Conservation (phyloP, 306 rosid genomes). For the Vigna hirtella region DNA sequence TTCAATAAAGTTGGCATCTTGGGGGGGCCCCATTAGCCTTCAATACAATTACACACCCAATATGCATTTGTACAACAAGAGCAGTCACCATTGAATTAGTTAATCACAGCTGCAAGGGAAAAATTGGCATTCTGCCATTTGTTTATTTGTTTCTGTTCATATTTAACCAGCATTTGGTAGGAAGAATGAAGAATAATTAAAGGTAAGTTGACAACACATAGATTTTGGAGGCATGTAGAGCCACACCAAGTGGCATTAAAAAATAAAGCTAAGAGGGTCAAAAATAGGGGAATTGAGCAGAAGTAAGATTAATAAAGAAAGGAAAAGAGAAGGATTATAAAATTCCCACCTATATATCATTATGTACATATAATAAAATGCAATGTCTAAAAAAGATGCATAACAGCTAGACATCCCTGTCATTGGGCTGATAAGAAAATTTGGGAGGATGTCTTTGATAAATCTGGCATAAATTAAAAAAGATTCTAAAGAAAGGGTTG, state of each 20-base stretch:
- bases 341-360: slow-evolving; percentile 50
- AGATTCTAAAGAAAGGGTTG: slow-evolving; percentile 47
- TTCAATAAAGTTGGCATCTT: slow-evolving; percentile 30
- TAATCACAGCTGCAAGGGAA: neutral
- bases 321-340: slow-evolving; percentile 29
- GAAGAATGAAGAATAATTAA: slow-evolving; percentile 19
- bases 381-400: slow-evolving; percentile 55
- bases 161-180: slow-evolving; percentile 24
- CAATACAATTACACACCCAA: neutral
- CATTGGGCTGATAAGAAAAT: slow-evolving; percentile 69
- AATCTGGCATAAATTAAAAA: slow-evolving; percentile 38
- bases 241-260: slow-evolving; percentile 4
- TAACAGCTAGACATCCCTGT: slow-evolving; percentile 73
- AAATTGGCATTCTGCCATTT: neutral
- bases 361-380: slow-evolving; percentile 62
- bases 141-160: neutral
- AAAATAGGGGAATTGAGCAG: slow-evolving; percentile 33
- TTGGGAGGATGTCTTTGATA: slow-evolving; percentile 52
- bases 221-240: slow-evolving; percentile 34
- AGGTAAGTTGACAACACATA: slow-evolving; percentile 25
- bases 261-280: slow-evolving; percentile 6
- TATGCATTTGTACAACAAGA: slow-evolving; percentile 21
- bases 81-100: neutral
- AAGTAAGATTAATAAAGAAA: slow-evolving; percentile 3
- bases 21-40: slow-evolving; percentile 45